Conservation (phyloP, 495 filamentous ascomycete genomes). For the Penicillium herquei region DNA sequence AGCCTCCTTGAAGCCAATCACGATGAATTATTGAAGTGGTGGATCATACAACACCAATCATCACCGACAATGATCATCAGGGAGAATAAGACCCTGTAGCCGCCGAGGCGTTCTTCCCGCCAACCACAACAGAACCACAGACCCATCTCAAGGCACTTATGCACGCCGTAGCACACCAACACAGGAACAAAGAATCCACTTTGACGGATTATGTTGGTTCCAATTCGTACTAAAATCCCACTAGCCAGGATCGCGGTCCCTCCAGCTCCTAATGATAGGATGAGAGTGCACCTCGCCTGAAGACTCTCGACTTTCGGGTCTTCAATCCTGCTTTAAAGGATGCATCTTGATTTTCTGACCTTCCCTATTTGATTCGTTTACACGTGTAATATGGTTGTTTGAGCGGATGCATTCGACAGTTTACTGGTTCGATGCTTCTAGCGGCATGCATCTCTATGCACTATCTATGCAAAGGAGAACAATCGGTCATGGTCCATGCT, state of each 20-base stretch:
- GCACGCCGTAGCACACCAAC: constrained; percentile 22
- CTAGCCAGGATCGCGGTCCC: constrained; percentile 1
- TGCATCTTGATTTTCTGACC: too few relatives aligned
- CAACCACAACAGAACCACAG: constrained; percentile 14
- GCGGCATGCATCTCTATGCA: too few relatives aligned
- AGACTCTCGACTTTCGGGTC: background rate
- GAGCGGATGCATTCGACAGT: too few relatives aligned
- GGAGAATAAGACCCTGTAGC: constrained; percentile 31
- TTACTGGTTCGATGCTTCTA: too few relatives aligned
- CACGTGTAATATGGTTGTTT: too few relatives aligned
- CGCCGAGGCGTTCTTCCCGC: constrained; percentile 29
- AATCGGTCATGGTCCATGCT: too few relatives aligned
- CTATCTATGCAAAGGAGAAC: too few relatives aligned
- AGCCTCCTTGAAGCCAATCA: constrained; percentile 13
- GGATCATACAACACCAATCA: background rate
- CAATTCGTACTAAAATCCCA: background rate
- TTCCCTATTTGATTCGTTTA: too few relatives aligned
- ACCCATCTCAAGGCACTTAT: constrained; percentile 11
- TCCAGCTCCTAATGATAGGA: constrained; percentile 8
- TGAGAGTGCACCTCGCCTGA: background rate
- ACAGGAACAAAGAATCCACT: constrained; percentile 12
- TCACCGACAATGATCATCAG: background rate
- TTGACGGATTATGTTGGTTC: background rate
- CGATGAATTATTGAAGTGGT: background rate
- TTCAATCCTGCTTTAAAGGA: background rate